Conservation (phyloP, 2,329 filamentous ascomycete species). For the Mycogone perniciosa region DNA sequence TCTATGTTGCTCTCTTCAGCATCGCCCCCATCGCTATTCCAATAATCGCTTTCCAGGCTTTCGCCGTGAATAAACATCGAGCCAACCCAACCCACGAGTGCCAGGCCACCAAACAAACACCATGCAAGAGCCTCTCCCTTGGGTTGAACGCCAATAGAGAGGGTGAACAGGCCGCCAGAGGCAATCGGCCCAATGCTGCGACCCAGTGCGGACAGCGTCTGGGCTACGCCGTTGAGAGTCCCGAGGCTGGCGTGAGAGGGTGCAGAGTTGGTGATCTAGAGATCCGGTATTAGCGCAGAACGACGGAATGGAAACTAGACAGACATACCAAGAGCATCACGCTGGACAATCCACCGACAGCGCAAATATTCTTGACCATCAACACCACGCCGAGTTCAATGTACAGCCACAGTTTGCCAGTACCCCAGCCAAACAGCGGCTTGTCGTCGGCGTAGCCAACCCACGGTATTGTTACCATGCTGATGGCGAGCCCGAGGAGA, state of each 20-base stretch:
- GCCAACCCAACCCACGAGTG: conserved; percentile 71
- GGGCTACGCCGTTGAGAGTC: conserved; percentile 86
- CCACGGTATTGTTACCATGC: conserved; percentile 84
- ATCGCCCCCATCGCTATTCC: conserved; percentile 30
- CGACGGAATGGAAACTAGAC: too few species aligned
- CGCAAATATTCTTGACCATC: conserved; percentile 82
- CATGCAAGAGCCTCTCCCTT: conserved; percentile 84
- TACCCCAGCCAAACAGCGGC: conserved; percentile 50
- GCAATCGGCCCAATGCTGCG: conserved; percentile 83
- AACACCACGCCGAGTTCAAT: conserved; percentile 73
- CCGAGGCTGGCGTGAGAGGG: conserved; percentile 81
- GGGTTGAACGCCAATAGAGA: conserved; percentile 64
- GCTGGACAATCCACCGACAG: conserved; percentile 83
- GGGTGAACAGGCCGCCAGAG: conserved; percentile 78
- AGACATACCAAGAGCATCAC: conserved; percentile 72
- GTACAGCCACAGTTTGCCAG: conserved; percentile 66
- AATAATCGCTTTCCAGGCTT: conserved; percentile 54
- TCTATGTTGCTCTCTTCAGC: conserved; percentile 17
- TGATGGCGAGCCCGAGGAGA: conserved; percentile 70
- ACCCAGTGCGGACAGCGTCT: conserved; percentile 86
- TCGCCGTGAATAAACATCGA: conserved; percentile 70
- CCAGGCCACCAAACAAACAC: conserved; percentile 78
- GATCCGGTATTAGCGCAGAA: background rate
- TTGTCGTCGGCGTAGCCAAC: conserved; percentile 67
- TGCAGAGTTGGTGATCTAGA: conserved; percentile 84